A percentile compares a stretch with the other conserved stretches of the same genome.
Conservation (phyloP, 345 rosid genomes). For the Diplotaxis tenuifolia region DNA sequence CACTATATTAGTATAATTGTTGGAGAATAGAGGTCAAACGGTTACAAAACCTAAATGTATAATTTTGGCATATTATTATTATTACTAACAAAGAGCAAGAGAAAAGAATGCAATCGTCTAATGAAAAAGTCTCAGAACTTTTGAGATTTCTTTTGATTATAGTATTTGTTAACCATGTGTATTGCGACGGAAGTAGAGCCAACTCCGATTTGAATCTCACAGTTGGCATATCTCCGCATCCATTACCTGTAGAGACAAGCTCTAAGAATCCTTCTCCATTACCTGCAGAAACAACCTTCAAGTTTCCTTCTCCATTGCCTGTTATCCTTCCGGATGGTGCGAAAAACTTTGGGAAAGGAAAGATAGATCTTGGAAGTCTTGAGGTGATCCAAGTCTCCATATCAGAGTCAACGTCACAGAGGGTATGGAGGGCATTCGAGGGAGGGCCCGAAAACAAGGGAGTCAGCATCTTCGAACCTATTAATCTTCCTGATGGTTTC, state of each 20-base stretch:
- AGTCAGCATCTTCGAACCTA: conserved; percentile 57
- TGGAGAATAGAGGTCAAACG: conserved; percentile 5
- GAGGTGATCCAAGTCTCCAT: conserved; percentile 53
- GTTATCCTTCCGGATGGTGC: conserved; percentile 21
- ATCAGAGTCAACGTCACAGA: conserved; percentile 37
- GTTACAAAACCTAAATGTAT: neutral
- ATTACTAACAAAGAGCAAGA: neutral
- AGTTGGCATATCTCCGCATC: conserved; percentile 1
- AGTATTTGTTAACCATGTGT: conserved; percentile 21
- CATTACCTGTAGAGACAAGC: neutral
- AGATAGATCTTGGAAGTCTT: conserved; percentile 63
- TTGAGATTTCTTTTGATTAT: neutral
- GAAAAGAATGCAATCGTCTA: conserved; percentile 20
- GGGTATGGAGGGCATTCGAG: conserved; percentile 52
- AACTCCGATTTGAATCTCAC: neutral
- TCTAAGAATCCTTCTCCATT: neutral
- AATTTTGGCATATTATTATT: neutral
- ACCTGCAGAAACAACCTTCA: conserved; percentile 54
- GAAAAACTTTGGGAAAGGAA: conserved; percentile 51
- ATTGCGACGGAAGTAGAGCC: conserved; percentile 4
- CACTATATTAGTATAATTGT: neutral
- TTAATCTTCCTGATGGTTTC: conserved; percentile 44
- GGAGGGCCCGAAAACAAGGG: conserved; percentile 62
- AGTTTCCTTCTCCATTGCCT: conserved; percentile 57
- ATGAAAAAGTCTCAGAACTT: conserved; percentile 8